These are phyloP conservation scores for Penicillium bovifimosum DNA, from an alignment of 495 filamentous ascomycete genomes.

Conservation along the genomic window DNA sequence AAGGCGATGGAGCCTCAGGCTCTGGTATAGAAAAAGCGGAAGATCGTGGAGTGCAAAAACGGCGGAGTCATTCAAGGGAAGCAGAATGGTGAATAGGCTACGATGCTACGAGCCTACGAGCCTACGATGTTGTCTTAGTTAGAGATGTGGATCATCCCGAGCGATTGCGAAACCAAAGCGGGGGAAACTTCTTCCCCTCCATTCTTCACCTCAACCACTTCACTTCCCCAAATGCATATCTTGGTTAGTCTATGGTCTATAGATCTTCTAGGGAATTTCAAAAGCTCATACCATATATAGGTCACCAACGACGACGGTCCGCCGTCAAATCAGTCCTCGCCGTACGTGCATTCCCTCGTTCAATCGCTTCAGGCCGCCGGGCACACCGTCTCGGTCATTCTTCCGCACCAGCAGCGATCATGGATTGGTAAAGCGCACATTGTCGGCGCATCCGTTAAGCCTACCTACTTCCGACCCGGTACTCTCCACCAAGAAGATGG, in stretches of 20 bases:
- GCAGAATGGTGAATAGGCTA: conserved; percentile 6
- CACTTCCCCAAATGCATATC: conserved; percentile 38
- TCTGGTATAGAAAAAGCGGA: conserved; percentile 33
- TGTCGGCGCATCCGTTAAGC: conserved; percentile 76
- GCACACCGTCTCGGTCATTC: conserved; percentile 79
- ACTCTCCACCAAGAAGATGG: conserved; percentile 62
- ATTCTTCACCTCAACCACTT: conserved; percentile 12
- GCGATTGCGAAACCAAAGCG: conserved; percentile 3
- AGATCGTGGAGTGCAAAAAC: conserved; percentile 31
- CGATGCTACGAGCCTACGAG: too few relatives aligned
- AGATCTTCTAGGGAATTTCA: background rate
- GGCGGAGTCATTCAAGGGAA: conserved; percentile 29
- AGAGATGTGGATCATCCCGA: conserved; percentile 2
- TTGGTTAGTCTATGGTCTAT: conserved; percentile 38
- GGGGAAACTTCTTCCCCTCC: conserved; percentile 15
- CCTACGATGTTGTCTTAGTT: background rate
- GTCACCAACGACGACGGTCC: conserved; percentile 94
- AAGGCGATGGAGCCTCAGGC: conserved; percentile 16
- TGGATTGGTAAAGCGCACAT: conserved; percentile 99
- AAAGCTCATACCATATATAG: conserved; percentile 42
- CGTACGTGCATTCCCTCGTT: conserved; percentile 86
- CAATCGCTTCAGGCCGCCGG: conserved; percentile 68
- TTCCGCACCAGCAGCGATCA: conserved; percentile 86
- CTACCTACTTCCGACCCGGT: conserved; percentile 77
- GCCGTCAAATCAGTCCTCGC: conserved; percentile 82